Evolutionary conservation across 441 rosid genomes (phyloP).

Genomic region (Erysimum pusillum): DNA sequence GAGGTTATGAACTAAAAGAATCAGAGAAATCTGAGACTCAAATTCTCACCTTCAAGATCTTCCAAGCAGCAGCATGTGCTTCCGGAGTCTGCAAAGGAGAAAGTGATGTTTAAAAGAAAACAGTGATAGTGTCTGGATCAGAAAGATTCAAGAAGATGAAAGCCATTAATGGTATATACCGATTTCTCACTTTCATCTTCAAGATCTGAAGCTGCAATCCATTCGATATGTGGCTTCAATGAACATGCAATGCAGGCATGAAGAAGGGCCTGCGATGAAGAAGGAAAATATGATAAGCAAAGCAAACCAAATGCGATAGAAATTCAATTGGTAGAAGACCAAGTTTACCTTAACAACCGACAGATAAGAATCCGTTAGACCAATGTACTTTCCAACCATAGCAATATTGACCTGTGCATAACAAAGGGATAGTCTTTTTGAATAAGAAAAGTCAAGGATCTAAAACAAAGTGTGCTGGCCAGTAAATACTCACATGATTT

Average conservation of each 20-base stretch:
- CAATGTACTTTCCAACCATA: slow-evolving; percentile 81
- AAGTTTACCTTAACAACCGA: slow-evolving; percentile 73
- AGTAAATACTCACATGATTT: slow-evolving; percentile 50
- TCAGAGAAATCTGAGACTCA: slow-evolving; percentile 14
- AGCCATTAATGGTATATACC: slow-evolving; percentile 46
- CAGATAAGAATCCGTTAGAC: slow-evolving; percentile 75
- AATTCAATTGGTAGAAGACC: slow-evolving; percentile 37
- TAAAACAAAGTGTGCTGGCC: slow-evolving; percentile 28
- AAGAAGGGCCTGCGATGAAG: slow-evolving; percentile 66
- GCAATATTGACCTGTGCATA: slow-evolving; percentile 73
- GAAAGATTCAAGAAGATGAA: slow-evolving; percentile 35
- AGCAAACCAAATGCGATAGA: slow-evolving; percentile 10
- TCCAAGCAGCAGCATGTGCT: slow-evolving; percentile 80
- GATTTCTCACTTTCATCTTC: slow-evolving; percentile 69
- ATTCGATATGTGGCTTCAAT: slow-evolving; percentile 68
- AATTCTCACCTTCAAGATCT: slow-evolving; percentile 65
- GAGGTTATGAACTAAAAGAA: slow-evolving; percentile 14
- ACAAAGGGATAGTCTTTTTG: slow-evolving; percentile 26
- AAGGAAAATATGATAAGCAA: slow-evolving; percentile 31
- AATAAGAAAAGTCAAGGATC: slow-evolving; percentile 37
- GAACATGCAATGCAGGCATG: slow-evolving; percentile 87
- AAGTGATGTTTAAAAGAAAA: slow-evolving; percentile 27
- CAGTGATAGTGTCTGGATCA: slow-evolving; percentile 24
- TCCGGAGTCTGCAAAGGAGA: slow-evolving; percentile 63
- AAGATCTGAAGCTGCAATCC: slow-evolving; percentile 89